These are phyloP conservation scores for Magnolia changhungtana DNA, from an alignment of 164 flowering plant genomes.

Conservation along the genomic window DNA sequence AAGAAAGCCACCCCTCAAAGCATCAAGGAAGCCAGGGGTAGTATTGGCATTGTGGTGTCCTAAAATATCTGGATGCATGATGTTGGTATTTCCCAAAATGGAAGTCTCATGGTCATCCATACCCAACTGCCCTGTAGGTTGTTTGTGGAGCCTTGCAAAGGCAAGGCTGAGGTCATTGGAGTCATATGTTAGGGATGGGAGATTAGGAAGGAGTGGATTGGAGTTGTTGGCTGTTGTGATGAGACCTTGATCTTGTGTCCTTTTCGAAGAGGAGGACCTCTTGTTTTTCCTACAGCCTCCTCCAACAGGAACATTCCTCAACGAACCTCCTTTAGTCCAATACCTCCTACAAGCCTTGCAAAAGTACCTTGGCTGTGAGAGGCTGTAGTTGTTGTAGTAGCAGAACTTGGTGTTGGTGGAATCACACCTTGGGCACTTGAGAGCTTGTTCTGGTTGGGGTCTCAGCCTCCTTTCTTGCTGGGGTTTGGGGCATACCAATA, in stretches of 20 bases:
- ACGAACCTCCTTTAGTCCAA: slow-evolving; percentile 97
- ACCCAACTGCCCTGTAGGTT: slow-evolving; percentile 40
- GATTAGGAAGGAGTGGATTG: slow-evolving; percentile 11
- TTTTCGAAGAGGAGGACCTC: slow-evolving; percentile 51
- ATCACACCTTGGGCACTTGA: slow-evolving; percentile 93
- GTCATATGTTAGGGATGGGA: slow-evolving; percentile 38
- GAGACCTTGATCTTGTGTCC: slow-evolving; percentile 30
- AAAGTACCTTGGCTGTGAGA: slow-evolving; percentile 90
- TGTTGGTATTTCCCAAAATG: slow-evolving; percentile 30
- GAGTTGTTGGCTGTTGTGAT: slow-evolving; percentile 31
- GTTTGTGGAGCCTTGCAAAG: slow-evolving; percentile 59
- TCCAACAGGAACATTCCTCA: slow-evolving; percentile 93
- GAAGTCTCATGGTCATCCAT: slow-evolving; percentile 33
- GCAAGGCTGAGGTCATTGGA: slow-evolving; percentile 63
- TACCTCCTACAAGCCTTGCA: slow-evolving; percentile 92
- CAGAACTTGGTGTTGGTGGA: slow-evolving; percentile 90
- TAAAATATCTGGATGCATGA: slow-evolving; percentile 2
- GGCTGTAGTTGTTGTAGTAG: slow-evolving; percentile 97
- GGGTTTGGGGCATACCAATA: slow-evolving; percentile 48
- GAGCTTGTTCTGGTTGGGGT: slow-evolving; percentile 71
- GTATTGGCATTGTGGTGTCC: slow-evolving; percentile 6
- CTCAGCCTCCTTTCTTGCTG: slow-evolving; percentile 58
- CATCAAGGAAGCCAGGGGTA: slow-evolving; percentile 34
- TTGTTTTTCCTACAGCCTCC: slow-evolving; percentile 93
- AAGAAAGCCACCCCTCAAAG: slow-evolving; percentile 38